Base-by-base conservation (phyloP, 345 rosid genomes). In the Brassica cretica region DNA sequence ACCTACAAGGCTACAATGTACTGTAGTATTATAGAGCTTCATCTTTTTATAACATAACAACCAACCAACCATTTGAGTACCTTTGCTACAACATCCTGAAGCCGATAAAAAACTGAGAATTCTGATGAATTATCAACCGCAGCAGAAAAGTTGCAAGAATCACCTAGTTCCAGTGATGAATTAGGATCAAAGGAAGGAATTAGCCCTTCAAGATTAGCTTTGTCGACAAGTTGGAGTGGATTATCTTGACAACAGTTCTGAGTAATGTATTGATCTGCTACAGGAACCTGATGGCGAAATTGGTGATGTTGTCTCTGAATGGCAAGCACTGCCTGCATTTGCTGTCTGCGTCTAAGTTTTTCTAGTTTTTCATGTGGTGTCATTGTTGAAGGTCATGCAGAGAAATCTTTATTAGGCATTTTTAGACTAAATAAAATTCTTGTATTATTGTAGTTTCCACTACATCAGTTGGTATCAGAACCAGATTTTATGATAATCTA, bases 301-400 rank as follows among this genome's bases (percentile, higher is more conserved):
- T 91, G 93, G 85, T 86, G 88, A 44, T 83, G 90, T 79, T 95
- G 96, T 78, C 90, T 86, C 84, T 89, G 91, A 80, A 95, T 91
- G 71, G 99, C 99, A 84, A 91, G 89, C 89, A 95, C 80, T 73
- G 99, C 99, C 83, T 87, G 99, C 91, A 93, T 90, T 82, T 95
- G 97, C 86, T 95, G 99, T 69, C 90, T 86, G 64, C 97, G 84
- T 84, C 93, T 86, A 68, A 95, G 81, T 66, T 95, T 95, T 83
- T 93, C 99, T 71, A 95, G 81, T 68, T 95, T 95, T 83, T 93
- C 99, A 71, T 84, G 94, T 16, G 99, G 98, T 9, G 96, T 93
- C 99, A 95, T 93, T 25, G 82, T 86, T 81, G 82, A 88, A 84
- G 86, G 76, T 63, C 85, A 86, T 55, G 68, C 82, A 68, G 82